These are phyloP conservation scores for Canna indica DNA, from an alignment of 176 grass and related monocot genomes.

Conservation along the genomic window DNA sequence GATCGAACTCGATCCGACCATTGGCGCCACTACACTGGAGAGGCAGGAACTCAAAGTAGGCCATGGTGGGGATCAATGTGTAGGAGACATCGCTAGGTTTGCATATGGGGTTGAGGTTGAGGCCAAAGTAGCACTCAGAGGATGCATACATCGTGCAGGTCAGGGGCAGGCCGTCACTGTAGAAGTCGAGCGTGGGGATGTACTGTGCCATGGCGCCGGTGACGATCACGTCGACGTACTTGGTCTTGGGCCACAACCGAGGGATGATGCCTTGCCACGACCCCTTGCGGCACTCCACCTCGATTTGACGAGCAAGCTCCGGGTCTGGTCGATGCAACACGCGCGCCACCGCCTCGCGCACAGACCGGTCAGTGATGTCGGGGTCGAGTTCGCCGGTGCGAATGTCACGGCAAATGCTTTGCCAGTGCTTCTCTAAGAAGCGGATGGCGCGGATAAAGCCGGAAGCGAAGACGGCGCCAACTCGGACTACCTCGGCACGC, in stretches of 20 bases:
- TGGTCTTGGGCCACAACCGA: conserved; percentile 85
- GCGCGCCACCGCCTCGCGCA: conserved; percentile 49
- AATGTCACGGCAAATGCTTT: conserved; percentile 53
- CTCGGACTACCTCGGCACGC: conserved; percentile 67
- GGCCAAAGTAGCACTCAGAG: conserved; percentile 95
- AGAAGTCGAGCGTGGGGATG: conserved; percentile 87
- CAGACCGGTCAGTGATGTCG: conserved; percentile 35
- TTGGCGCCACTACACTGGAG: conserved; percentile 19
- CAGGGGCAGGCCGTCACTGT: conserved; percentile 77
- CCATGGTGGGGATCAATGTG: conserved; percentile 22
- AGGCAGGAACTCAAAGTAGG: conserved; percentile 23
- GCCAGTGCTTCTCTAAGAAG: conserved; percentile 87
- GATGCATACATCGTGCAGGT: conserved; percentile 97
- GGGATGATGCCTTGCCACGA: conserved; percentile 67
- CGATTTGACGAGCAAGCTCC: conserved; percentile 42
- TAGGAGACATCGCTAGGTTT: conserved; percentile 16
- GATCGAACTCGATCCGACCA: conserved; percentile 38
- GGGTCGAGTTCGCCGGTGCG: conserved; percentile 40
- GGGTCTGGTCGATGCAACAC: conserved; percentile 30
- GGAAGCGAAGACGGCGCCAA: conserved; percentile 92
- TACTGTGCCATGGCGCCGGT: conserved; percentile 97
- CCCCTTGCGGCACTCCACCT: conserved; percentile 42
- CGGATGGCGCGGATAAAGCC: conserved; percentile 87
- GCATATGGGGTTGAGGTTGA: conserved; percentile 44
- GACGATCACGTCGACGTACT: conserved; percentile 97